Evolutionary conservation across 2,329 filamentous ascomycete genomes (phyloP).

Genomic region (Sphaerulina vaccinii): DNA sequence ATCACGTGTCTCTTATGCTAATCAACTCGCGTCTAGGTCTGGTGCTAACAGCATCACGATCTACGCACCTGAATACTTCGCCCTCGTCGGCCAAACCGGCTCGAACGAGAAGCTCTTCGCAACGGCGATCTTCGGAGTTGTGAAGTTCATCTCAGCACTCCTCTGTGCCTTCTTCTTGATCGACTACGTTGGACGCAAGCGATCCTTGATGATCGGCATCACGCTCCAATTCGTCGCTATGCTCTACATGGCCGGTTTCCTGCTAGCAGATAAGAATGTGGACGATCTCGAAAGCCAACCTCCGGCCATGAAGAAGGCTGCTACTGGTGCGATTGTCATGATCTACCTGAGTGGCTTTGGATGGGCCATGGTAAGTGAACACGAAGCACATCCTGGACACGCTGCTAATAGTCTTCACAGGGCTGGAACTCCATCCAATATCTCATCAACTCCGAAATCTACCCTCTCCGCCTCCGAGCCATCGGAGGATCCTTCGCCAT

Average conservation of each 20-base stretch:
- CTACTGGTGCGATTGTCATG: slow-evolving; percentile 60
- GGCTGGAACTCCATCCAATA: slow-evolving; percentile 57
- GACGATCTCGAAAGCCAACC: slow-evolving; percentile 52
- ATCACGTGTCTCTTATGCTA: slow-evolving; percentile 59
- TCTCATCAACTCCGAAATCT: slow-evolving; percentile 73
- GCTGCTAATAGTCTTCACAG: slow-evolving; percentile 29
- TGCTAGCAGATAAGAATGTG: slow-evolving; percentile 60
- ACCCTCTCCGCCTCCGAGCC: slow-evolving; percentile 71
- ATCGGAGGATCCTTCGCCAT: slow-evolving; percentile 70
- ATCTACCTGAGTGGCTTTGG: slow-evolving; percentile 60
- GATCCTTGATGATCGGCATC: slow-evolving; percentile 48
- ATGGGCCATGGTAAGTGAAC: slow-evolving; percentile 57
- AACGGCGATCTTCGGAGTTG: slow-evolving; percentile 72
- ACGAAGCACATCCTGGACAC: background rate
- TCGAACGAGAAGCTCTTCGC: slow-evolving; percentile 68
- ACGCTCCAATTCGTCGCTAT: slow-evolving; percentile 43
- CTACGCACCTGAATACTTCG: slow-evolving; percentile 73
- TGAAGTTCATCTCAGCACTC: slow-evolving; percentile 68
- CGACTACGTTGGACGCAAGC: slow-evolving; percentile 73
- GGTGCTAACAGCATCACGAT: slow-evolving; percentile 70
- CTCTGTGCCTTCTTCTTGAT: slow-evolving; percentile 75
- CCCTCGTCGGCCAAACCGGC: slow-evolving; percentile 67
- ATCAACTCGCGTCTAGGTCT: slow-evolving; percentile 43
- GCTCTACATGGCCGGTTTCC: slow-evolving; percentile 56
- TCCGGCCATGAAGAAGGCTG: slow-evolving; percentile 53